Evolutionary conservation across 1,284 basidiomycete genomes (phyloP).

Genomic region (Cerrena zonata): DNA sequence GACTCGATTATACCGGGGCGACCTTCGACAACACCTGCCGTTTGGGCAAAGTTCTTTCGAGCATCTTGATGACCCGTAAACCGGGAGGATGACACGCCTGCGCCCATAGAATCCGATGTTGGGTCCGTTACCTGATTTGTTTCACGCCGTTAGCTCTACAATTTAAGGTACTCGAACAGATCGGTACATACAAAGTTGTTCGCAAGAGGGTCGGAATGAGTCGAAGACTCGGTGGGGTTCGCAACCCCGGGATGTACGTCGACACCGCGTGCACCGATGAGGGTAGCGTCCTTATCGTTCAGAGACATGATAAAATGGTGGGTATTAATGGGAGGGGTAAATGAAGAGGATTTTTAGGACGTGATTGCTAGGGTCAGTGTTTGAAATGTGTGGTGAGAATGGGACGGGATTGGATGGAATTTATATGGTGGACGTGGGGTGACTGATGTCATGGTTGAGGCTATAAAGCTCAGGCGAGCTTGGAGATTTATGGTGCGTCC

Average conservation of each 20-base stretch:
- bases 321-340: too few relatives aligned
- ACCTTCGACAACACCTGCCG: conserved; percentile 44
- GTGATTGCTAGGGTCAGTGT: too few relatives aligned
- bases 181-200: conserved; percentile 42
- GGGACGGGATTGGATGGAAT: too few relatives aligned
- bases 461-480: too few relatives aligned
- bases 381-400: too few relatives aligned
- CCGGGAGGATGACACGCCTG: conserved; percentile 33
- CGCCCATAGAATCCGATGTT: conserved; percentile 33
- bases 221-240: conserved; percentile 39
- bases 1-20: conserved; percentile 49
- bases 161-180: neutral
- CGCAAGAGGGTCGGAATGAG: conserved; percentile 31
- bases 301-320: conserved; percentile 26
- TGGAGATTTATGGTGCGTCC: too few relatives aligned
- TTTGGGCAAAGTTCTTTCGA: conserved; percentile 31
- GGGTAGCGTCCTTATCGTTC: conserved; percentile 30
- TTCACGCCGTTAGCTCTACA: neutral
- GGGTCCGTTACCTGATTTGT: conserved; percentile 36
- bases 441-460: too few relatives aligned
- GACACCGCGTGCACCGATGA: conserved; percentile 28
- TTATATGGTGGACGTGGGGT: too few relatives aligned
- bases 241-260: conserved; percentile 41
- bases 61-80: conserved; percentile 36
- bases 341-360: too few relatives aligned